Evolutionary conservation across 148 eudicot species (phyloP).

Genomic region (Linanthus parryae): DNA sequence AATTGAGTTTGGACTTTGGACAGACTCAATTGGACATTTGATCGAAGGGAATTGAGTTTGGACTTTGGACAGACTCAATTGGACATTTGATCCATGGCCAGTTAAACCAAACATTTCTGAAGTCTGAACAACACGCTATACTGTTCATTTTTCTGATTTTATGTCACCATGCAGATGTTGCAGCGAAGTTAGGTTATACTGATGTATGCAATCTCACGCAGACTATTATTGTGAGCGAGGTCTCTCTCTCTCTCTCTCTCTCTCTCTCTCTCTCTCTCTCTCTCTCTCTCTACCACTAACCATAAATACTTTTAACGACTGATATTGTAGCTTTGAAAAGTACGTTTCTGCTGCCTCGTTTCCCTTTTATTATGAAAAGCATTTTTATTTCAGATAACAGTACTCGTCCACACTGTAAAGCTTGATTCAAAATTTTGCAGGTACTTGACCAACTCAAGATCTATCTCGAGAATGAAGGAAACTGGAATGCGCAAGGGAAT

Average conservation of each 20-base stretch:
- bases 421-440: neutral
- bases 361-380: neutral
- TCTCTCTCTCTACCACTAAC: no score
- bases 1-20: no score
- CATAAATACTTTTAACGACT: neutral
- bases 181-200: constrained; percentile 39
- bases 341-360: no score
- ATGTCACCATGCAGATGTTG: constrained; percentile 31
- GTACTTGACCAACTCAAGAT: constrained; percentile 4
- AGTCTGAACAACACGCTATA: neutral
- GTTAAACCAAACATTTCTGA: neutral
- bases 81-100: neutral
- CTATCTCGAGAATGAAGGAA: neutral
- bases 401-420: no score
- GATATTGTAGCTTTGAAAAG: neutral
- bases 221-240: constrained; percentile 45
- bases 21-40: no score
- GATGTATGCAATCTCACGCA: constrained; percentile 47
- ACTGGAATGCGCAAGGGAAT: no score
- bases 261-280: no score
- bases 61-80: no score
- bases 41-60: no score
- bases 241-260: constrained; percentile 12
- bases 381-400: no score
- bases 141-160: neutral